Evolutionary conservation across 352 stramenopile genomes (phyloP).

Genomic region (Phytophthora parvispora): DNA sequence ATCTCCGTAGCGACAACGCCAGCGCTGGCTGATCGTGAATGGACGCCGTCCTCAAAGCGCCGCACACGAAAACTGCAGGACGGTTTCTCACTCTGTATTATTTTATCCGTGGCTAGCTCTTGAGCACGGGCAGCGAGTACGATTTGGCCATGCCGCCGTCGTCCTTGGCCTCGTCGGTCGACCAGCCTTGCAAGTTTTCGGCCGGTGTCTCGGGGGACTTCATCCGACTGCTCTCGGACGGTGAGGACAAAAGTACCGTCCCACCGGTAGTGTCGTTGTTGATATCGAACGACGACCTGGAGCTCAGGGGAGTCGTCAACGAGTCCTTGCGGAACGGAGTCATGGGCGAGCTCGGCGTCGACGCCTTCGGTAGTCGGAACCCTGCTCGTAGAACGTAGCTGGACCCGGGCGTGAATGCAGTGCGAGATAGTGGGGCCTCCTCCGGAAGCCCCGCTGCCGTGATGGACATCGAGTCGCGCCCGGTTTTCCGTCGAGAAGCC

Average conservation of each 20-base stretch:
- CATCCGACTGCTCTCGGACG: conserved; percentile 21
- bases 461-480: conserved; percentile 38
- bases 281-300: conserved; percentile 32
- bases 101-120: conserved; percentile 14
- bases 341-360: conserved; percentile 37
- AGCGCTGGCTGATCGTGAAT: conserved; percentile 24
- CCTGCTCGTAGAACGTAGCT: conserved; percentile 65
- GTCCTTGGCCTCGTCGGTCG: conserved; percentile 34
- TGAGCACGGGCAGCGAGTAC: conserved; percentile 60
- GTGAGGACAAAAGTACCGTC: conserved; percentile 14
- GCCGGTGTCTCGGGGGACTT: conserved; percentile 28
- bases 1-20: conserved; percentile 3
- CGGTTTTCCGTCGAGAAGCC: conserved; percentile 33
- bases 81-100: no score
- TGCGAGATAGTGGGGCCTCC: conserved; percentile 34
- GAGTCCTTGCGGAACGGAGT: conserved; percentile 30
- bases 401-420: conserved; percentile 48
- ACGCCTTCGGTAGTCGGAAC: conserved; percentile 65
- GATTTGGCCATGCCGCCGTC: conserved; percentile 54
- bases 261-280: conserved; percentile 17
- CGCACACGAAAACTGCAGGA: conserved; percentile 2
- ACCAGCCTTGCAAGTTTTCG: conserved; percentile 49
- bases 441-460: conserved; percentile 37
- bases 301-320: conserved; percentile 28
- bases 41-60: conserved; percentile 24